Conservation (phyloP, 2,329 filamentous ascomycete genomes). For the Chrysoporthe austroafricana region DNA sequence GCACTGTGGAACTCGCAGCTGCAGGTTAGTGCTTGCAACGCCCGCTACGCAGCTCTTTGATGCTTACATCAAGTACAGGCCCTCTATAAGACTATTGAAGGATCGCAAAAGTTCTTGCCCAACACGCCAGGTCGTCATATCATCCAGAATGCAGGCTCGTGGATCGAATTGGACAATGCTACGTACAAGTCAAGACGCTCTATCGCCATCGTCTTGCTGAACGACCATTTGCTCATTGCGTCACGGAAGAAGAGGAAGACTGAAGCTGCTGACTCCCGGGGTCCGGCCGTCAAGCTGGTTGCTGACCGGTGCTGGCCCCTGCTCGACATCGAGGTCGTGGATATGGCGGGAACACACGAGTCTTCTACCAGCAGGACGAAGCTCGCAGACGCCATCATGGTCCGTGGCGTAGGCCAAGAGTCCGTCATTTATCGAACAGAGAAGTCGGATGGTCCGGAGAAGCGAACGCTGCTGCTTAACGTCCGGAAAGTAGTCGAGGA, state of each 20-base stretch:
- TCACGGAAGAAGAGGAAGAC: conserved; percentile 90
- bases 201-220: conserved; percentile 90
- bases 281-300: conserved; percentile 74
- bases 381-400: conserved; percentile 84
- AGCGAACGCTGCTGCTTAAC: conserved; percentile 79
- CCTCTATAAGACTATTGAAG: conserved; percentile 96
- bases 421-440: conserved; percentile 95
- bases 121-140: conserved; percentile 91
- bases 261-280: conserved; percentile 62
- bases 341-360: conserved; percentile 73
- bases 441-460: conserved; percentile 77
- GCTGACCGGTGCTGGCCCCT: conserved; percentile 95
- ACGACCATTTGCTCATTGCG: conserved; percentile 91
- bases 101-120: conserved; percentile 94
- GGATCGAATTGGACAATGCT: conserved; percentile 96
- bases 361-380: conserved; percentile 61
- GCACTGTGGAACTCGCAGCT: conserved; percentile 71
- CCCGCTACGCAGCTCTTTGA: not conserved
- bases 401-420: conserved; percentile 82
- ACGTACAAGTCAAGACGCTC: conserved; percentile 92
- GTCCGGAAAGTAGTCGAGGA: conserved; percentile 94
- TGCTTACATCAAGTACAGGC: conserved; percentile 47
- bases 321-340: conserved; percentile 89
- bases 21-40: conserved; percentile 46
- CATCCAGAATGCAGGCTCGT: conserved; percentile 86